Conservation (phyloP, 1,139 yeast species). For the Entelexis paramagnoliae region DNA sequence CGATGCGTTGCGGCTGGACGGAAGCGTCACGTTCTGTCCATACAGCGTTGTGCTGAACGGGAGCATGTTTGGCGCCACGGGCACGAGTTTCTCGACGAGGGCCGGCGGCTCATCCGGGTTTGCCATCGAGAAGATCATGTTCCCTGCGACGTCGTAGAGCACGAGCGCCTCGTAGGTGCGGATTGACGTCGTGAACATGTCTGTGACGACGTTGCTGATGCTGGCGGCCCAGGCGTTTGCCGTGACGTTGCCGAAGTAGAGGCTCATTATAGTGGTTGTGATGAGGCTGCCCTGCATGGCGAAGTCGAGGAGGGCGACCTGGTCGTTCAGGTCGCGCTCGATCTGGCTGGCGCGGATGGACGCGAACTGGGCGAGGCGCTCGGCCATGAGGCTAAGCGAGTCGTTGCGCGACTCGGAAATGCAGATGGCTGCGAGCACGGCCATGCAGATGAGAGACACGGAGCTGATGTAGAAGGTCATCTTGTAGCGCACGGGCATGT, state of each 20-base stretch:
- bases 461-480: conserved; percentile 64
- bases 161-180: conserved; percentile 4
- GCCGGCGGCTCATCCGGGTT: conserved; percentile 7
- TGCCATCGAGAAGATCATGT: conserved; percentile 7
- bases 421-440: conserved; percentile 65
- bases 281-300: conserved; percentile 32
- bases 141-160: conserved; percentile 13
- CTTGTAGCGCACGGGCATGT: conserved; percentile 35
- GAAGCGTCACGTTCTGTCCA: not conserved
- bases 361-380: conserved; percentile 19
- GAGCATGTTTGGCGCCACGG: conserved; percentile 1
- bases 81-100: not conserved
- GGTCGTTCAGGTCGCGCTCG: conserved; percentile 10
- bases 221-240: conserved; percentile 6
- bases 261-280: conserved; percentile 25
- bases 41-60: conserved; percentile 8
- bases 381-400: conserved; percentile 16
- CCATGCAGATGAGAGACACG: conserved; percentile 62
- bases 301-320: conserved; percentile 4
- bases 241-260: conserved; percentile 16
- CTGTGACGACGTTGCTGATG: not conserved
- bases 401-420: conserved; percentile 24
- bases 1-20: not conserved
- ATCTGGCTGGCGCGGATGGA: conserved; percentile 14
- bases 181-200: conserved; percentile 12